Evolutionary conservation across 1,284 basidiomycete genomes (phyloP).

Genomic region (Cutaneotrichosporon sp.): DNA sequence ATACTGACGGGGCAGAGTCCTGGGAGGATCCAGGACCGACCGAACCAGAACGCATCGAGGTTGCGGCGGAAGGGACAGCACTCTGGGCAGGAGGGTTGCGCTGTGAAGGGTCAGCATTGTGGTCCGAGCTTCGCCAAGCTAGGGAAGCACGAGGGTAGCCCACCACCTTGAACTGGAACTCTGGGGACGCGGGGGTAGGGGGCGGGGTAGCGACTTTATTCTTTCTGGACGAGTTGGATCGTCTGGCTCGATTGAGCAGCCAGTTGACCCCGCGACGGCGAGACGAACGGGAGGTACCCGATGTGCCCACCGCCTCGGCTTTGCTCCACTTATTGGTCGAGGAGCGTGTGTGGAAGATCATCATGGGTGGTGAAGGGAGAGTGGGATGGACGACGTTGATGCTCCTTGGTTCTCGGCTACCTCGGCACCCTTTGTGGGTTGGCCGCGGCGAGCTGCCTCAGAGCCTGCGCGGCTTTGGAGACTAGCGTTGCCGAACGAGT

Average conservation of each 20-base stretch:
- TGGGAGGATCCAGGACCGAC: no score
- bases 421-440: not conserved
- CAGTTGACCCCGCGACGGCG: not conserved
- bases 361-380: not conserved
- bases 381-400: not conserved
- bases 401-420: not conserved
- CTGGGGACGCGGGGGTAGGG: not conserved
- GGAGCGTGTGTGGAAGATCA: not conserved
- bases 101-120: not conserved
- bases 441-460: no score
- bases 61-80: no score
- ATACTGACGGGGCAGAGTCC: no score
- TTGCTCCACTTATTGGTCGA: not conserved
- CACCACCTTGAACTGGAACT: not conserved
- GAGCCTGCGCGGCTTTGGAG: no score
- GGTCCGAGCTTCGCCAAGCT: constrained; percentile 1
- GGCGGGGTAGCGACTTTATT: not conserved
- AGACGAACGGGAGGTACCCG: not conserved
- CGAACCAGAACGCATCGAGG: no score
- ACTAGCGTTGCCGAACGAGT: no score
- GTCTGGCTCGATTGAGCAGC: not conserved
- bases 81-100: not conserved
- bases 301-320: not conserved
- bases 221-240: not conserved
- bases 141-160: not conserved